Evolutionary conservation across 2,329 filamentous ascomycete species (phyloP), one percentile per base, ranked within the genome.

Genomic region (Dothideomycetes sp.): DNA sequence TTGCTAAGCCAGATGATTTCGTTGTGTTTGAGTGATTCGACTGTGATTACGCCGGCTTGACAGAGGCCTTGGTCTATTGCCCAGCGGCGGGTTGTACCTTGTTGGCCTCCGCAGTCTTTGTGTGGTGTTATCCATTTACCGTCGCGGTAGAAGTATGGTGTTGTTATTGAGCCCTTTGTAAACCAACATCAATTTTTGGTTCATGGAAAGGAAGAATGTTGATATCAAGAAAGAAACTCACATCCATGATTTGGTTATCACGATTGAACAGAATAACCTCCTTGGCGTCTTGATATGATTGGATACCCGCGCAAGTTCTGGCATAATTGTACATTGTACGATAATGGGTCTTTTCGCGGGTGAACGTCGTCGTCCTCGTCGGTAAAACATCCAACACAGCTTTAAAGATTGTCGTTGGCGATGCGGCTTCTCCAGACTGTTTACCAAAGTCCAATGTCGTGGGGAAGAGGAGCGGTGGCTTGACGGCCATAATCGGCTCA

Each of bases 1-100:
- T 89, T 95, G 59, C 87, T 94, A 39, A 95, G 64, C 83, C 86
- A 94, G 47, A 88, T 82, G 39, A 80, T 71, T 59, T 95, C 88
- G 1, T 80, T 84, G 48, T 84, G 69, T 3, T 68, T 56, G 10
- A 94, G 59, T 5, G 78, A 78, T 10, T 70, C 63, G 2, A 66
- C 67, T n/a, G 59, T 59, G 12, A 94, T 67, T 3, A 65, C 60
- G 47, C 78, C 73, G 54, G 93, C 83, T 20, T 71, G 67, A 39
- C 75, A 87, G 31, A 91, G 63, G 0, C 71, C 70, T 41, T 67
- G 73, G 45, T 81, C 74, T 29, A 96, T 58, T n/a, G 85, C 82
- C 80, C 86, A 94, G 44, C 84, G 70, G 49, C 89, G 74, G 5
- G 82, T 85, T 5, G 84, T 91, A 1, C 88, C 88, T 40, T 80